Conservation (phyloP, 139 green algal genomes). For the Mesotaenium endlicherianum region DNA sequence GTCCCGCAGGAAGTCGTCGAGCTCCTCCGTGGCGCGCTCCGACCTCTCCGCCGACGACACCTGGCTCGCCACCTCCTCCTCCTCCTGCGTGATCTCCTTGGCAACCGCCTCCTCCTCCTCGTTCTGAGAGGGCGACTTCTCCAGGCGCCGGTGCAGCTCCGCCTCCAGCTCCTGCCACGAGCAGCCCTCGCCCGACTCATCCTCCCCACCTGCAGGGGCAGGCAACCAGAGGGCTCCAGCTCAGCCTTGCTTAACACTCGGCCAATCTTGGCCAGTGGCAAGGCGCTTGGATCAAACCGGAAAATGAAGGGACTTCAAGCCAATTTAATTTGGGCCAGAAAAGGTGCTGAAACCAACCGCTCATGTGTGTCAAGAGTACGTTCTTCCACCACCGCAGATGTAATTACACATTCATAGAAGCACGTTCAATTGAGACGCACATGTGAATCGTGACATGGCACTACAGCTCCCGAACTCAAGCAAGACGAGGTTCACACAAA, state of each 20-base stretch:
- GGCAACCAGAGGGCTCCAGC: not conserved
- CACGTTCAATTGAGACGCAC: too few species aligned
- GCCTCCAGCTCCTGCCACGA: conserved; percentile 29
- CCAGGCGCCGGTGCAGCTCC: conserved; percentile 10
- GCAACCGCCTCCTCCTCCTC: conserved; percentile 18
- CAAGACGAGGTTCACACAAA: too few species aligned
- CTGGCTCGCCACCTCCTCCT: conserved; percentile 25
- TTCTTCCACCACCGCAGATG: too few species aligned
- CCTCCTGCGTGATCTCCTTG: conserved; percentile 15
- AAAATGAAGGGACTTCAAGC: too few species aligned
- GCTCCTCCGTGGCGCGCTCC: not conserved
- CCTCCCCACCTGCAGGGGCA: not conserved
- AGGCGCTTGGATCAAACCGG: too few species aligned
- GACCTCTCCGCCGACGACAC: not conserved
- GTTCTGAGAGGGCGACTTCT: not conserved
- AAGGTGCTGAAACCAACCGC: too few species aligned
- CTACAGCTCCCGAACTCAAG: too few species aligned
- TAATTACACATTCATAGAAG: too few species aligned
- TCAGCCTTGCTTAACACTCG: not conserved
- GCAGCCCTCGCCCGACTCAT: not conserved
- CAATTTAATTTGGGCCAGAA: too few species aligned
- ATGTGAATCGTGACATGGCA: too few species aligned
- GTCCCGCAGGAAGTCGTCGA: conserved; percentile 1
- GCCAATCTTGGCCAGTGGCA: not conserved
- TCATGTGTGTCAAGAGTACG: too few species aligned